Conservation (phyloP, 2,329 filamentous ascomycete species). For the Hypoxylon sp. region DNA sequence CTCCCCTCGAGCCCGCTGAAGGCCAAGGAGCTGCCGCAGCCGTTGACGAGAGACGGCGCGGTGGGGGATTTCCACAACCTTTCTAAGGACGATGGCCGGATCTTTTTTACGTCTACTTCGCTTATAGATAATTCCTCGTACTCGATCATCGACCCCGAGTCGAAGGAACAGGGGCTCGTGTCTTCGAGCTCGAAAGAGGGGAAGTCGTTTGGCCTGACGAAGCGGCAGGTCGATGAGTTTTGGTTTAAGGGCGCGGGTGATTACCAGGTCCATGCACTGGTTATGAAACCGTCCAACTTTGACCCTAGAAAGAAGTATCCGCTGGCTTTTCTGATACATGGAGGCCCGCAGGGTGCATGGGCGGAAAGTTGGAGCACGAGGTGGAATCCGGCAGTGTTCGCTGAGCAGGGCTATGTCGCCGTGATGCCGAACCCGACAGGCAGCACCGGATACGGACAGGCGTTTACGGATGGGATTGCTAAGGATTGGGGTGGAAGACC, state of each 20-base stretch:
- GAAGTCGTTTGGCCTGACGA: conserved; percentile 75
- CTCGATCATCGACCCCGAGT: conserved; percentile 67
- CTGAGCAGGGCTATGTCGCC: conserved; percentile 88
- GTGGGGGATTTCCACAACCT: conserved; percentile 70
- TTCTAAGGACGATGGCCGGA: conserved; percentile 59
- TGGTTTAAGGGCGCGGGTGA: conserved; percentile 76
- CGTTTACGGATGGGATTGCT: conserved; percentile 81
- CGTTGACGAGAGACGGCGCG: conserved; percentile 68
- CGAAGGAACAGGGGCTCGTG: conserved; percentile 60
- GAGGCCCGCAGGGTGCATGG: conserved; percentile 86
- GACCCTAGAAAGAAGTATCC: conserved; percentile 81
- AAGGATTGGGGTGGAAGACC: conserved; percentile 88
- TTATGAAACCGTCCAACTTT: conserved; percentile 78
- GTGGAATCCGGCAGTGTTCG: conserved; percentile 90
- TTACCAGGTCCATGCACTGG: conserved; percentile 78
- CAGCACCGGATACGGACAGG: conserved; percentile 85
- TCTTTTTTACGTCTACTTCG: conserved; percentile 78
- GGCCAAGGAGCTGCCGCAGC: conserved; percentile 64
- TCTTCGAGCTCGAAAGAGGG: conserved; percentile 78
- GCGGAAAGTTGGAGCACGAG: conserved; percentile 78
- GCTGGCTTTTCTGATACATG: conserved; percentile 84
- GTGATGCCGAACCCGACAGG: conserved; percentile 88
- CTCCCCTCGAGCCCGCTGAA: conserved; percentile 69
- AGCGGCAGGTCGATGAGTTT: conserved; percentile 75
- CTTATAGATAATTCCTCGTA: conserved; percentile 81